Conservation (phyloP, 805 yeast genomes). For the Diddensiella caesifluorescens region DNA sequence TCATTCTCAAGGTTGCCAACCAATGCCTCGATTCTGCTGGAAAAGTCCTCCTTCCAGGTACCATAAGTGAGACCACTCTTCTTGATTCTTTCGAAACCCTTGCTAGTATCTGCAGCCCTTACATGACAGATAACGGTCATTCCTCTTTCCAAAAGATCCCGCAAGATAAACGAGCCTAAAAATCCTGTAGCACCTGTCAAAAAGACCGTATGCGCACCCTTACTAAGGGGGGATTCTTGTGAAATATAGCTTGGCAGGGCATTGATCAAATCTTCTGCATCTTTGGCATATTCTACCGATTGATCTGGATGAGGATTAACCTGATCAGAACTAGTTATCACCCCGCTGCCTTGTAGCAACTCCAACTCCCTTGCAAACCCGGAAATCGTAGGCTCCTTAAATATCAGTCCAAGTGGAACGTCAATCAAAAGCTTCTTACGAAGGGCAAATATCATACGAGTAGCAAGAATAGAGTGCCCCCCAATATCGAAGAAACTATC, state of each 20-base stretch:
- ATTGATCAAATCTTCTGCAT: conserved; percentile 55
- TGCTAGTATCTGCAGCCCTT: conserved; percentile 63
- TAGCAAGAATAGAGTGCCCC: conserved; percentile 95
- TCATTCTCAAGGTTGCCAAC: conserved; percentile 72
- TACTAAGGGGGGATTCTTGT: conserved; percentile 38
- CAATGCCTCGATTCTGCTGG: conserved; percentile 57
- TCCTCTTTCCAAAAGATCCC: conserved; percentile 63
- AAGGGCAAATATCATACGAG: conserved; percentile 91
- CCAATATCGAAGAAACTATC: conserved; percentile 97
- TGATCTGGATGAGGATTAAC: conserved; percentile 23
- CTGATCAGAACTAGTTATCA: conserved; percentile 29
- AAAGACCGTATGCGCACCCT: conserved; percentile 52
- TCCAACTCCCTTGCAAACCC: conserved; percentile 73
- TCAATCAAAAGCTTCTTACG: conserved; percentile 74
- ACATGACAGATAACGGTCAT: conserved; percentile 82
- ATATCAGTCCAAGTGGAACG: conserved; percentile 83
- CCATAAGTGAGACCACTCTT: conserved; percentile 80
- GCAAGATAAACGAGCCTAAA: conserved; percentile 82
- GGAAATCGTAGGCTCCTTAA: conserved; percentile 80
- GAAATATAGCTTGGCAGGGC: conserved; percentile 41
- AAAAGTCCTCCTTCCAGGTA: conserved; percentile 62
- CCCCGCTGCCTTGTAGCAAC: conserved; percentile 41
- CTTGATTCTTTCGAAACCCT: conserved; percentile 72
- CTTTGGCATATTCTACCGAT: conserved; percentile 56
- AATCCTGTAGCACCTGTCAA: conserved; percentile 97